Percentiles rank a stretch among this genome's conserved stretches.
These are phyloP conservation scores for Sechiopsis laciniata DNA, from an alignment of 306 rosid species.

Conservation along the genomic window DNA sequence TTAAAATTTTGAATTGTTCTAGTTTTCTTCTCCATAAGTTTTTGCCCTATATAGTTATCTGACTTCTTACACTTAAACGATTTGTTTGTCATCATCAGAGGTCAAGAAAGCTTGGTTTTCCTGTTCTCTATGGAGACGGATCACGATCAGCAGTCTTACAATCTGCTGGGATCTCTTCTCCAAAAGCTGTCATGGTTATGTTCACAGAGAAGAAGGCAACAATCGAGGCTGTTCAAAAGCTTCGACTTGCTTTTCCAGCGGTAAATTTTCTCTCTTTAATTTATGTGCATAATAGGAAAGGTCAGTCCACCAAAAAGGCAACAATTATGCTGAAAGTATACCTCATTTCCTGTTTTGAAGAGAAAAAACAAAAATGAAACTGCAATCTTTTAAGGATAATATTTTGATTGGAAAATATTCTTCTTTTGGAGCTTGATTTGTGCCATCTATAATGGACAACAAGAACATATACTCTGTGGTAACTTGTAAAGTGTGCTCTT, in stretches of 20 bases:
- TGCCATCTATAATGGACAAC: conserved; percentile 9
- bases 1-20: not conserved
- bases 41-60: not conserved
- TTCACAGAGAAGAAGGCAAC: conserved; percentile 56
- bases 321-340: conserved; percentile 3
- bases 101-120: conserved; percentile 79
- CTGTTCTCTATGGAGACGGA: conserved; percentile 84
- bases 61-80: not conserved
- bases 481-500: not conserved
- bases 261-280: conserved; percentile 38
- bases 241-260: conserved; percentile 65
- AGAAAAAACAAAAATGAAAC: not conserved
- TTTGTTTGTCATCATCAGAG: conserved; percentile 33
- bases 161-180: conserved; percentile 86
- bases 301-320: not conserved
- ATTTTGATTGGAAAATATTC: not conserved
- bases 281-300: not conserved
- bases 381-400: not conserved
- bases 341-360: not conserved
- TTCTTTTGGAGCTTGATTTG: not conserved
- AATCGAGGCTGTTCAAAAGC: conserved; percentile 73
- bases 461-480: not conserved
- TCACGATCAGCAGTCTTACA: conserved; percentile 80
- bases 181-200: conserved; percentile 97
- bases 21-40: not conserved